Base-by-base conservation (phyloP, 129 eudicot genomes). In the Helichrysum umbraculigerum region DNA sequence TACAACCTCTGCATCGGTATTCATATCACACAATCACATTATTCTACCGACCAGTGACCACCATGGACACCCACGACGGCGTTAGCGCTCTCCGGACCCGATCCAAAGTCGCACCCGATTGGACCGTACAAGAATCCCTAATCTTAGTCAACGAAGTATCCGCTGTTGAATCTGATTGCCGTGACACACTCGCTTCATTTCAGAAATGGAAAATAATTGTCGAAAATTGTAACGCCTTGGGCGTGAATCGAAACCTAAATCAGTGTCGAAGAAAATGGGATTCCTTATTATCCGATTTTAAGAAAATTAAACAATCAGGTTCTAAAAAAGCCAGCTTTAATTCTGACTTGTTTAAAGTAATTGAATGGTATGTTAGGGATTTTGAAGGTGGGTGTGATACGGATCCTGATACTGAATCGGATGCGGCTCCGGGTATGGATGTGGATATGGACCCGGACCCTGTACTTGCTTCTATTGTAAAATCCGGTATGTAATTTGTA, bases 191-290 rank as follows among this genome's bases (percentile, higher is more conserved):
- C 35, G 85, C 94, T 25, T 86, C 97, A 47, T 88, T 88, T 78
- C 97, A 91, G 80, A 91, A 85, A 85, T 91, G 97, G 97, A 86
- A 83, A 76, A 86, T 85, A 28, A 80, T 88, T 37, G 94, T 89
- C 52, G 88, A 91, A 76, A 88, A 88, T 21, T 91, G 97, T 85
- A 83, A 85, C 83, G 91, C 90, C 22, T 73, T 91, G 60, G 97
- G 80, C 11, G 91, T 91, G 19, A 69, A 75, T 58, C 76, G 94
- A 62, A 88, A 76, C 76, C 70, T 84, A 30, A 86, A 83, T n/a
- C 97, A 91, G 81, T 91, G 97, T 71, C 85, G 89, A 29, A 76
- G 91, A 35, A 79, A 85, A 77, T 91, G 97, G 97, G 89, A 85
- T 19, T 72, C 91, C 3, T 75, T 91, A 33, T 77, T 86, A 17